Base-by-base conservation (phyloP, 768 basidiomycete genomes). In the Pholiota molesta region DNA sequence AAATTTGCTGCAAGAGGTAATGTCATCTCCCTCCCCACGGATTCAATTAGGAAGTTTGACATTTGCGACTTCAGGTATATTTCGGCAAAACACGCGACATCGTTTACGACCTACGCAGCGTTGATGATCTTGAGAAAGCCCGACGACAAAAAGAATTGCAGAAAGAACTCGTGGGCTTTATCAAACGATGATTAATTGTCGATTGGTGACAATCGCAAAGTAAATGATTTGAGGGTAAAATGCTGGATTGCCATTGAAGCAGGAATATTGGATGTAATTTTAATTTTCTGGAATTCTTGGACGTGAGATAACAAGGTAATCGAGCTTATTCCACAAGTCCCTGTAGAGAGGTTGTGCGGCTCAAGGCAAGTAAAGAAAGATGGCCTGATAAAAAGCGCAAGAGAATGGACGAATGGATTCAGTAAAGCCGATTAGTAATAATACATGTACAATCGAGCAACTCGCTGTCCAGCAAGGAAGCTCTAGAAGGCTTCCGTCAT, bases 1-100 rank as follows among this genome's bases (percentile, higher is more conserved):
- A 40, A 97, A 97, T 75, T 79, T 95, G 59, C 81, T 99, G 52
- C 92, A 94, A 75, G 94, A 95, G 81, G 93, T 87, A 62, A 62
- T 51, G 78, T 63, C 58, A 19, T 62, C 55, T 39, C 42, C 44
- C 53, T 23, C 31, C 14, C 31, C 33, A 37, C 29, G 52, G 21
- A 54, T 49, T 26, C 44, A 39, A 26, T 31, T 49, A 58, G n/a
- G n/a, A 53, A 28, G 26, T 47, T 14, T 13, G 16, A 40, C 35
- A 13, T 16, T 37, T 16, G 23, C 28, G 13, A 47, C 16, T 31
- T 13, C 64, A 91, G 90, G 91, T 97, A 14, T 97, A 96, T 76
- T 96, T 96, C 78, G 94, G 95, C 40, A 97, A 99, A 79, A 98
- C 97, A 53, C 90, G 92, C 65, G 96, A 99, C 73, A 88, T 99